Evolutionary conservation across 164 flowering plant genomes (phyloP).

Genomic region (Liquidambar formosana): DNA sequence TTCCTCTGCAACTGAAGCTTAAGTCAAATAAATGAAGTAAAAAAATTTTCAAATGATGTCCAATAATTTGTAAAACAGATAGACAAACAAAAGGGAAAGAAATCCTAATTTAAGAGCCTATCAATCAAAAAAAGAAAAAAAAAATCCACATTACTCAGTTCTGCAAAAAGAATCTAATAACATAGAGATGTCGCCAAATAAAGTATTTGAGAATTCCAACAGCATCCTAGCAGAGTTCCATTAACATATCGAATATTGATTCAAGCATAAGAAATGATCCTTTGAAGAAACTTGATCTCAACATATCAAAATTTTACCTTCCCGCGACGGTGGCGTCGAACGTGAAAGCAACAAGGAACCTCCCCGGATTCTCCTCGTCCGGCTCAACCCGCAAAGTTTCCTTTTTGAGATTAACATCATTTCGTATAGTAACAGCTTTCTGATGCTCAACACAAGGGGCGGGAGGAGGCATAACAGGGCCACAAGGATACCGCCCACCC

Average conservation of each 20-base stretch:
- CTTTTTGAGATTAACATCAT: constrained; percentile 91
- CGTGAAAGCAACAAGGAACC: constrained; percentile 71
- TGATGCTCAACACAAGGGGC: constrained; percentile 84
- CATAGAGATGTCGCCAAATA: no score
- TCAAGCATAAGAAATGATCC: background rate
- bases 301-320: constrained; percentile 41
- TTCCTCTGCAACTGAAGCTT: background rate
- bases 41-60: background rate
- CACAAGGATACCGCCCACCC: constrained; percentile 61
- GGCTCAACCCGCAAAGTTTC: constrained; percentile 75
- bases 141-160: no score
- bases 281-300: background rate
- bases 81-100: background rate
- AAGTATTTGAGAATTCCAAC: no score
- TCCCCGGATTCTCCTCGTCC: constrained; percentile 79
- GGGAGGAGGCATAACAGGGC: constrained; percentile 42
- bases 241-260: background rate
- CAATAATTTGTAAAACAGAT: background rate
- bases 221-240: no score
- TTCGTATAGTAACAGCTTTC: constrained; percentile 86
- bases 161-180: no score
- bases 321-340: constrained; percentile 94
- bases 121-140: no score
- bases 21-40: no score
- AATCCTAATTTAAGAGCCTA: no score